Percentiles rank a stretch among this genome's conserved stretches.
Evolutionary conservation across 352 stramenopile genomes (phyloP).

Genomic region (Aphanomyces stellatus): DNA sequence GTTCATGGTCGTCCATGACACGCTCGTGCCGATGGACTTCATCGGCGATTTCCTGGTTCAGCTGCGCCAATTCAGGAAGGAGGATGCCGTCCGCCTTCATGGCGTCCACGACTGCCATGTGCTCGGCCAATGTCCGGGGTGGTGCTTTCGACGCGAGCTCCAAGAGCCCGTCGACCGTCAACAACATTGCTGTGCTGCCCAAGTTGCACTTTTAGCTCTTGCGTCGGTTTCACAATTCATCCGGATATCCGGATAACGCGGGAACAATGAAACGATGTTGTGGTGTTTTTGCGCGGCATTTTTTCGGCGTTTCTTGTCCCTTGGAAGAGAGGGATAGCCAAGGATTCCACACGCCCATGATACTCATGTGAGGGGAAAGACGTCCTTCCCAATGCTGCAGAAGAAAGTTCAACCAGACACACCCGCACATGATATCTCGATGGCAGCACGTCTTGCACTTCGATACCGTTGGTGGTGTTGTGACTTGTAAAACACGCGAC

Average conservation of each 20-base stretch:
- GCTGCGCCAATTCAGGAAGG: not conserved
- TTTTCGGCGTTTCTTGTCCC: no score
- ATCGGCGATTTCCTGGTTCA: not conserved
- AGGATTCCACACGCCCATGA: no score
- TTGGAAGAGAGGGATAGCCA: no score
- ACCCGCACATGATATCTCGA: no score
- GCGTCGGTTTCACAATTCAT: no score
- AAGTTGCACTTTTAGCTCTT: not conserved
- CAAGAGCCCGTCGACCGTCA: slow-evolving; percentile 11
- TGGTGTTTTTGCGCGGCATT: no score
- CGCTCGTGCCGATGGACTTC: not conserved
- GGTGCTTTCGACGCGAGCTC: slow-evolving; percentile 1
- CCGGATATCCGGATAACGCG: not conserved
- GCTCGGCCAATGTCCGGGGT: not conserved
- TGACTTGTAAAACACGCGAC: no score
- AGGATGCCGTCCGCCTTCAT: slow-evolving; percentile 4
- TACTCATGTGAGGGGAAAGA: no score
- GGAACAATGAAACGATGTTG: not conserved
- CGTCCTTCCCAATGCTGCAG: no score
- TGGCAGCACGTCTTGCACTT: no score
- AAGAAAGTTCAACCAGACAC: no score
- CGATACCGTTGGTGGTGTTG: no score
- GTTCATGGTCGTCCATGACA: not conserved
- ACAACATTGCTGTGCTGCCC: not conserved
- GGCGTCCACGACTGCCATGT: not conserved